Evolutionary conservation across 1,284 basidiomycete genomes (phyloP).

Genomic region (Prillingera fragicola): DNA sequence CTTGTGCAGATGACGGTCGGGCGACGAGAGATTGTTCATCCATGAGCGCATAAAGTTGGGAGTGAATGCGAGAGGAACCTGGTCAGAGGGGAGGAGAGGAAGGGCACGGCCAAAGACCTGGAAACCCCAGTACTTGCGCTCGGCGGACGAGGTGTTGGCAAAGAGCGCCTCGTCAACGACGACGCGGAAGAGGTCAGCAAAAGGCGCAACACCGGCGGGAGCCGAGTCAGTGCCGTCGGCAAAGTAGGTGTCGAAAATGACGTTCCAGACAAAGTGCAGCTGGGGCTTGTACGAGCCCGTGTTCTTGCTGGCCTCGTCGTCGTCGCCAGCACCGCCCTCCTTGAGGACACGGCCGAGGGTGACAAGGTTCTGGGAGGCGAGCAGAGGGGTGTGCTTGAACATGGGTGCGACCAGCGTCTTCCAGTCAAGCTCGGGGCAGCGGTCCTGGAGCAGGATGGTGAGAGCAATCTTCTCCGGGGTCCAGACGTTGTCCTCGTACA

Average conservation of each 20-base stretch:
- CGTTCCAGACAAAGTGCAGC: conserved; percentile 86
- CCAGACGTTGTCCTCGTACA: conserved; percentile 63
- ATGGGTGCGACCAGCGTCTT: conserved; percentile 62
- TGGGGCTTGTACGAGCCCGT: conserved; percentile 77
- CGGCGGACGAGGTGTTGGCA: conserved; percentile 71
- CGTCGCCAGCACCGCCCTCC: conserved; percentile 40
- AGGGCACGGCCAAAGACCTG: conserved; percentile 80
- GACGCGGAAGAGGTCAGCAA: conserved; percentile 83
- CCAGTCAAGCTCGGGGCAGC: conserved; percentile 57
- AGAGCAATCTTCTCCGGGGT: conserved; percentile 84
- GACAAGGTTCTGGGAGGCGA: conserved; percentile 60
- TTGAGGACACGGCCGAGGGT: conserved; percentile 74
- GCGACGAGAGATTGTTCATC: conserved; percentile 88
- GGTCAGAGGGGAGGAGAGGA: conserved; percentile 57
- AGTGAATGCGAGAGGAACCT: conserved; percentile 73
- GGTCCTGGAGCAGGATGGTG: conserved; percentile 56
- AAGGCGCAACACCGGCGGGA: conserved; percentile 56
- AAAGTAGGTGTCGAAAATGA: conserved; percentile 71
- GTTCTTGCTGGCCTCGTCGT: conserved; percentile 28
- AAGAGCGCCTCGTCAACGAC: conserved; percentile 92
- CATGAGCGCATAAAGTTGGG: conserved; percentile 94
- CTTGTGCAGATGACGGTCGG: conserved; percentile 83
- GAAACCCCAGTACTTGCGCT: conserved; percentile 95
- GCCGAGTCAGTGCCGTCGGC: conserved; percentile 42
- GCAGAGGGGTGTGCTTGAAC: conserved; percentile 70